Evolutionary conservation across 2,329 filamentous ascomycete species (phyloP), one percentile per base, ranked within the genome.

Genomic region (Talaromyces atroroseus): DNA sequence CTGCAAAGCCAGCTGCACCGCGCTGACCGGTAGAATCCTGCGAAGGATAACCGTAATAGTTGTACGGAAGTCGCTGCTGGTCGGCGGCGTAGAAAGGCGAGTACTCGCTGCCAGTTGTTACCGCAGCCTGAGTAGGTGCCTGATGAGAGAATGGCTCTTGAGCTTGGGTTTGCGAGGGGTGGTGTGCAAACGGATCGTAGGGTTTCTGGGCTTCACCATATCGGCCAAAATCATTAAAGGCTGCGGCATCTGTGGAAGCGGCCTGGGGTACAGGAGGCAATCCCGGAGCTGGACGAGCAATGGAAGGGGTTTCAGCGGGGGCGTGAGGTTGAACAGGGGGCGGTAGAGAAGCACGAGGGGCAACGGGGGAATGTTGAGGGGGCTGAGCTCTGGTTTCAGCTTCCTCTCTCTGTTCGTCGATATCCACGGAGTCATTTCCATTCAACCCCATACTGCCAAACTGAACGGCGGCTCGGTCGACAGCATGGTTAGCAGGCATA

Each of bases 401-500:
- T 73, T 97, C 91, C 76, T 99, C 94, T 60, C 92, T 85, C 68
- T 96, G 91, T 61, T 92, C 91, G 68, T 97, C 94, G 61, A 96
- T 89, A 66, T 96, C 92, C 26, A 78, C 71, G 54, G 58, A 64
- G 12, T 64, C 60, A 59, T 83, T 82, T 53, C 86, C 91, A 68
- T 89, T 92, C 66, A 99, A 74, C 68, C 88, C 95, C 80, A 99
- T 90, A 71, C 92, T 95, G 61, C 94, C 94, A 71, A 99, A 99
- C 70, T 97, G 92, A 49, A 99, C 91, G 50, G 92, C 89, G 63
- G 92, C 85, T 65, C 91, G 87, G 71, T 97, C 92, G 26, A 99
- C 88, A 53, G 94, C 92, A 64, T 94, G 91, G 77, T 96, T 96
- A 59, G 90, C 91, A 47, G 94, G 94, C 92, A 99, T 96, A 62